A percentile compares a stretch with the other conserved stretches of the same genome.
These are phyloP conservation scores for Stipa capillata DNA, from an alignment of 176 grass and related monocot species.

Conservation along the genomic window DNA sequence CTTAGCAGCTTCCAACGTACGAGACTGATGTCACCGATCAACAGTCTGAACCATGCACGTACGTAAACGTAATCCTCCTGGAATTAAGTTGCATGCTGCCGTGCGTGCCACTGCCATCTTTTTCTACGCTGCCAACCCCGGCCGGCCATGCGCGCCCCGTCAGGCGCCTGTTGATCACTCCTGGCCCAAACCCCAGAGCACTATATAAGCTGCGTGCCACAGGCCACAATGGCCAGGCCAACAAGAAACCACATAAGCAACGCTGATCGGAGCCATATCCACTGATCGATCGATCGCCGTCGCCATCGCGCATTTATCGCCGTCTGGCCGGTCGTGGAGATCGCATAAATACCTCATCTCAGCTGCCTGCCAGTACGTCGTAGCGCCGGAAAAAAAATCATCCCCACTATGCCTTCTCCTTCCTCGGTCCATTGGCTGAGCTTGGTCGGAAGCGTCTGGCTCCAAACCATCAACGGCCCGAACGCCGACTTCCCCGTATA, in stretches of 20 bases:
- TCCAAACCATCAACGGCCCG: constrained; percentile 83
- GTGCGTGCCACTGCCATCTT: background rate
- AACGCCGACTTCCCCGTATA: constrained; percentile 95
- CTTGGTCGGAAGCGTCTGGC: constrained; percentile 86
- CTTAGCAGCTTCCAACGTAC: background rate
- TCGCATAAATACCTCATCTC: constrained; percentile 28
- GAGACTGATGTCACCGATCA: background rate
- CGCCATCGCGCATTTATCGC: constrained; percentile 29
- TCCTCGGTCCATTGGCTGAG: constrained; percentile 73
- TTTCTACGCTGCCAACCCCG: constrained; percentile 3
- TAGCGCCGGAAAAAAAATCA: background rate
- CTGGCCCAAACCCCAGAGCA: background rate
- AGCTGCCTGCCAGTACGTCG: background rate
- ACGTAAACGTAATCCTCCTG: background rate
- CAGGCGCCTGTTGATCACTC: constrained; percentile 17
- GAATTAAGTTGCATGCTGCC: background rate
- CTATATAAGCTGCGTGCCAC: constrained; percentile 28
- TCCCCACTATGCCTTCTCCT: constrained; percentile 34
- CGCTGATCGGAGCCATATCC: constrained; percentile 27
- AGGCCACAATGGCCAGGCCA: constrained; percentile 52
- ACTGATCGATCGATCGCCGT: background rate
- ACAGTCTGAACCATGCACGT: background rate
- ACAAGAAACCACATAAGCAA: constrained; percentile 34
- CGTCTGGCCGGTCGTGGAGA: constrained; percentile 12
- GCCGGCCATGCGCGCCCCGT: constrained; percentile 1